A percentile compares a stretch with the other conserved stretches of the same genome.
These are phyloP conservation scores for Myxozyma lipomycoides DNA, from an alignment of 805 yeast genomes.

Conservation along the genomic window DNA sequence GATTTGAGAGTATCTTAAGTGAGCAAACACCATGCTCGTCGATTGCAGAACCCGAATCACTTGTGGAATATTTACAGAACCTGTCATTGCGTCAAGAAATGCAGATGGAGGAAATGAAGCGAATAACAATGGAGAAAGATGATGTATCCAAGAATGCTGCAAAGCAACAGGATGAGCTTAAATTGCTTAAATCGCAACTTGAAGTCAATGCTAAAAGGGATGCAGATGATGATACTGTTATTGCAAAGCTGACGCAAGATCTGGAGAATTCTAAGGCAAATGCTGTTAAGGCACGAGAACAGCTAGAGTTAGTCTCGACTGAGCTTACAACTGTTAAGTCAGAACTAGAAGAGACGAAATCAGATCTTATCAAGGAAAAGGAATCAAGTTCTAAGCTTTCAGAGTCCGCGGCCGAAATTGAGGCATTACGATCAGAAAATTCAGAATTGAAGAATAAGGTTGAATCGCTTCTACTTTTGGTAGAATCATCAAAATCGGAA, in stretches of 20 bases:
- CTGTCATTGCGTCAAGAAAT: slow-evolving; percentile 57
- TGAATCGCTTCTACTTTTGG: slow-evolving; percentile 8
- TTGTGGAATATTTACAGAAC: slow-evolving; percentile 66
- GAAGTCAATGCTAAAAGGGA: slow-evolving; percentile 1
- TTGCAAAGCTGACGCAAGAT: neutral
- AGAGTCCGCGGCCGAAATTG: neutral
- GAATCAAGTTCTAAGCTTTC: neutral
- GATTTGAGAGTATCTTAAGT: slow-evolving; percentile 64
- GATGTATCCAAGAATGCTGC: slow-evolving; percentile 2
- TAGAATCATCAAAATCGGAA: neutral
- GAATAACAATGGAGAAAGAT: slow-evolving; percentile 36
- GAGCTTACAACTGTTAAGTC: slow-evolving; percentile 8
- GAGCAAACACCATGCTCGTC: slow-evolving; percentile 80
- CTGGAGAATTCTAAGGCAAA: neutral
- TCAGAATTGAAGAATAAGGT: slow-evolving; percentile 19
- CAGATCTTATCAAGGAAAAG: neutral
- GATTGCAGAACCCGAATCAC: slow-evolving; percentile 64
- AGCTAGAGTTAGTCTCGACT: neutral
- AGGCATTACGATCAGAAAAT: slow-evolving; percentile 4
- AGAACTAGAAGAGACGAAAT: slow-evolving; percentile 2
- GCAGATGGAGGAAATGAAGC: slow-evolving; percentile 62
- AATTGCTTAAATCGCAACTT: neutral
- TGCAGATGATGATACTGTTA: slow-evolving; percentile 4
- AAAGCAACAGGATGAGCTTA: neutral
- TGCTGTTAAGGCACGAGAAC: neutral